phyloP scores from a whole-genome alignment of 2,329 filamentous ascomycete species.

The Polytolypa hystricis region DNA sequence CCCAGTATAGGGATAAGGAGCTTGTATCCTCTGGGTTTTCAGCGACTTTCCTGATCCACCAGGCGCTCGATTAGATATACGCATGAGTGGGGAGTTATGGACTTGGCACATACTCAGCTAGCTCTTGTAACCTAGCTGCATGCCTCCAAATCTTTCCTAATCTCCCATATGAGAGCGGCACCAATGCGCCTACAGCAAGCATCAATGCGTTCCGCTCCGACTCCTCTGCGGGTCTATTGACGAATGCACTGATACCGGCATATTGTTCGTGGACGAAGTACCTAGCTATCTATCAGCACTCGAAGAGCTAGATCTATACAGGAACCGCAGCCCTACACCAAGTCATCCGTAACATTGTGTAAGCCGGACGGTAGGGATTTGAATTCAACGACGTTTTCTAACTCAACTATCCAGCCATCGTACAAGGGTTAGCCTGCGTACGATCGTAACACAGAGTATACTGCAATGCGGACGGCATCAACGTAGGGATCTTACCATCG shows the following conservation, averaged over 20 bases:
- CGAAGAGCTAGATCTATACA: too few relatives aligned
- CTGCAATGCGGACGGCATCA: too few relatives aligned
- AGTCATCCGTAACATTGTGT: conserved; percentile 76
- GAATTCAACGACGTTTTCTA: conserved; percentile 87
- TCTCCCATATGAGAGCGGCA: conserved; percentile 73
- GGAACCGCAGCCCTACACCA: conserved; percentile 41
- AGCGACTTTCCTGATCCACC: conserved; percentile 42
- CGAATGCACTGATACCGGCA: conserved; percentile 83
- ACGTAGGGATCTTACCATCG: conserved; percentile 56
- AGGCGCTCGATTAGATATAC: not conserved
- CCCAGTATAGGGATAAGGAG: conserved; percentile 72
- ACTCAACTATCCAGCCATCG: conserved; percentile 33
- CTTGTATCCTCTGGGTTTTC: conserved; percentile 52
- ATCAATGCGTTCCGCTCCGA: conserved; percentile 79
- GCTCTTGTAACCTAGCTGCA: conserved; percentile 60
- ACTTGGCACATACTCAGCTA: conserved; percentile 53
- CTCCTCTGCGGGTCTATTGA: conserved; percentile 70
- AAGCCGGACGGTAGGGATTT: conserved; percentile 90
- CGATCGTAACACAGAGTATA: too few relatives aligned
- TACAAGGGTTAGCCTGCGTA: conserved; percentile 1
- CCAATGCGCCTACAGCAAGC: conserved; percentile 80
- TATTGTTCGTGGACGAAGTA: conserved; percentile 84
- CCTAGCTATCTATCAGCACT: too few relatives aligned
- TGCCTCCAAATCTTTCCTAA: conserved; percentile 85
- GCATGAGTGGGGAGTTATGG: conserved; percentile 2